phyloP scores from a whole-genome alignment of 2,329 filamentous ascomycete species.

The Mycocentrospora acerina region DNA sequence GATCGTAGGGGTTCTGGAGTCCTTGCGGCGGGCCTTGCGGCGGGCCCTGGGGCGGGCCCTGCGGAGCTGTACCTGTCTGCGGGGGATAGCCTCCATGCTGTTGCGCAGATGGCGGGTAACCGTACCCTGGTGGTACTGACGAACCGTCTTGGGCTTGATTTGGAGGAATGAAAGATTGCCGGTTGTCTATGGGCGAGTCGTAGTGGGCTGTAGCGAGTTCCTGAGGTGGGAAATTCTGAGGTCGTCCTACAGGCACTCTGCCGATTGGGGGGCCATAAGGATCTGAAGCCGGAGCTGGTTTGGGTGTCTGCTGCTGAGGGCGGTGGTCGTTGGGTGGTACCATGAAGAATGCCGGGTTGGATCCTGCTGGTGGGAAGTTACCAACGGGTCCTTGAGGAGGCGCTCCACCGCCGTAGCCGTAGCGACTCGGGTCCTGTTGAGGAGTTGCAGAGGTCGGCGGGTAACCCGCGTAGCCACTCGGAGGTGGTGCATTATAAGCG shows the following conservation, averaged over 20 bases:
- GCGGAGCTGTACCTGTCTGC: no score
- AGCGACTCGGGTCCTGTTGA: slow-evolving; percentile 35
- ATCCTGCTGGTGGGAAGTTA: slow-evolving; percentile 42
- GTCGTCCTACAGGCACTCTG: slow-evolving; percentile 34
- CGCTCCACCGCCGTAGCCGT: slow-evolving; percentile 27
- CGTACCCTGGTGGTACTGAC: slow-evolving; percentile 30
- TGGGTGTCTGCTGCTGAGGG: slow-evolving; percentile 33
- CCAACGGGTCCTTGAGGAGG: slow-evolving; percentile 39
- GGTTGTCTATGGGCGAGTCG: slow-evolving; percentile 50
- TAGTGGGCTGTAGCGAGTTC: slow-evolving; percentile 51
- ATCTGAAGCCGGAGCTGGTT: slow-evolving; percentile 33
- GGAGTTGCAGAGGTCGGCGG: slow-evolving; percentile 36
- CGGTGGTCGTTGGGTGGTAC: slow-evolving; percentile 35
- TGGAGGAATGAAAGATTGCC: slow-evolving; percentile 41
- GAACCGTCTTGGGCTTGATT: slow-evolving; percentile 26
- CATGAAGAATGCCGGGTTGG: slow-evolving; percentile 44
- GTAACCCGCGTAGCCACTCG: slow-evolving; percentile 33
- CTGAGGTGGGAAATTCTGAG: slow-evolving; percentile 46
- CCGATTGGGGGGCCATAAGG: slow-evolving; percentile 44
- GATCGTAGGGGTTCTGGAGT: slow-evolving; percentile 30
- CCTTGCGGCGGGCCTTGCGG: slow-evolving; percentile 17
- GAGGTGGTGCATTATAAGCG: slow-evolving; percentile 36
- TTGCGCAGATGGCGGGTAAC: slow-evolving; percentile 23
- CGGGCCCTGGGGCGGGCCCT: slow-evolving; percentile 8
- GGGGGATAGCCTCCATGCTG: slow-evolving; percentile 27